Base-by-base conservation (phyloP, 495 filamentous ascomycete genomes). In the Podospora pseudocomata region DNA sequence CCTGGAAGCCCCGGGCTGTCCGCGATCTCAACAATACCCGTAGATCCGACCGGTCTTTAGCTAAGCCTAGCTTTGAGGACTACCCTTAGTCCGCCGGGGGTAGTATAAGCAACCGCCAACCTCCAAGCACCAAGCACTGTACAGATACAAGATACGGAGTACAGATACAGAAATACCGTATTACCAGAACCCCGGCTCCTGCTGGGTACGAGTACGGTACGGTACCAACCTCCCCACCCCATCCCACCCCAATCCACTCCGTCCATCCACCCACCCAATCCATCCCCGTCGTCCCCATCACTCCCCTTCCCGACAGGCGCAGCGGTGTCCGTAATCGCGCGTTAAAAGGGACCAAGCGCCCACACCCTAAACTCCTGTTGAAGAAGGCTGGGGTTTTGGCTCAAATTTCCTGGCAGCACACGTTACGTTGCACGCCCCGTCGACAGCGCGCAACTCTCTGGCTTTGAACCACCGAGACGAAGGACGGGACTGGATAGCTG, bases 241-340 rank as follows among this genome's bases (percentile, higher is more conserved):
- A 49, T 39, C 27, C 18, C 62, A 60, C 34, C 30, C 9, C 55
- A 49, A 62, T 28, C 53, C 58, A 57, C 65, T 56, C 39, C 23
- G 23, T 23, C n/a, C 39, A 32, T 32, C 30, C 30, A 32, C 30
- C 30, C 30, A 32, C 7, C 30, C 30, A 32, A 4, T 32, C 30
- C 59, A 16, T 26, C 57, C n/a, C 66, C 20, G 44, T 32, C 58
- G 44, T 32, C 58, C 28, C 44, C 23, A 19, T 20, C 55, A 20
- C 65, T 28, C 65, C 57, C 30, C 55, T 54, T 76, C 69, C 75
- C 73, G 72, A 73, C 78, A 79, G 76, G 77, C 78, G 77, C 77
- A 79, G 72, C 73, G 76, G 30, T 20, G 61, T n/a, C 32, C 30
- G 61, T 80, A 82, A 82, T 81, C 80, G 80, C 80, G 80, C 80